These are phyloP conservation scores for Coprinopsis sp. DNA, from an alignment of 768 basidiomycete genomes.

Conservation along the genomic window DNA sequence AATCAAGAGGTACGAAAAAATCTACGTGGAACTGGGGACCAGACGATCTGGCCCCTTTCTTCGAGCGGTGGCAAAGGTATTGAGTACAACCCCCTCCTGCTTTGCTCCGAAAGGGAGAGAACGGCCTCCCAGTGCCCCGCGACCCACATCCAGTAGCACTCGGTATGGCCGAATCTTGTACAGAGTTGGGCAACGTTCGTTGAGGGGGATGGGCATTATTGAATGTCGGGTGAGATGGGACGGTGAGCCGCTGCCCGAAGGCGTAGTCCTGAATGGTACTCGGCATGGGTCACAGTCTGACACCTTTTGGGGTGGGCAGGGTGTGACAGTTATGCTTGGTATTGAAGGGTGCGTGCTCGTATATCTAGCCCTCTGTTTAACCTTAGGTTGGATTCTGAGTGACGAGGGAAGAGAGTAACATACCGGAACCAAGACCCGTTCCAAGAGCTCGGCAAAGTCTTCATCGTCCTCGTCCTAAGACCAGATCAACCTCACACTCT, in stretches of 20 bases:
- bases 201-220: conserved; percentile 40
- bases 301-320: conserved; percentile 34
- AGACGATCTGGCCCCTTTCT: conserved; percentile 1
- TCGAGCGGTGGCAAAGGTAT: conserved; percentile 9
- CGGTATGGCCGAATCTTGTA: conserved; percentile 23
- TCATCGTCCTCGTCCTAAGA: no score
- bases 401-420: no score
- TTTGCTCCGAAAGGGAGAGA: conserved; percentile 43
- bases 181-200: conserved; percentile 9
- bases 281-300: conserved; percentile 41
- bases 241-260: conserved; percentile 46
- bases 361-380: no score
- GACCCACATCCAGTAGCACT: conserved; percentile 42
- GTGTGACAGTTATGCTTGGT: conserved; percentile 50
- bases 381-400: conserved; percentile 27
- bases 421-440: no score
- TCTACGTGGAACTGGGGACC: neutral
- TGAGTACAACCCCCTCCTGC: conserved; percentile 39
- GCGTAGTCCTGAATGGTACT: conserved; percentile 52
- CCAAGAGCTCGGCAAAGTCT: no score
- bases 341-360: conserved; percentile 29
- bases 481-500: no score
- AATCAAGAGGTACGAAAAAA: neutral
- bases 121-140: conserved; percentile 53
- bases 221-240: conserved; percentile 48